Evolutionary conservation across 352 stramenopile species (phyloP).

Genomic region (Phytophthora niederhauseri): DNA sequence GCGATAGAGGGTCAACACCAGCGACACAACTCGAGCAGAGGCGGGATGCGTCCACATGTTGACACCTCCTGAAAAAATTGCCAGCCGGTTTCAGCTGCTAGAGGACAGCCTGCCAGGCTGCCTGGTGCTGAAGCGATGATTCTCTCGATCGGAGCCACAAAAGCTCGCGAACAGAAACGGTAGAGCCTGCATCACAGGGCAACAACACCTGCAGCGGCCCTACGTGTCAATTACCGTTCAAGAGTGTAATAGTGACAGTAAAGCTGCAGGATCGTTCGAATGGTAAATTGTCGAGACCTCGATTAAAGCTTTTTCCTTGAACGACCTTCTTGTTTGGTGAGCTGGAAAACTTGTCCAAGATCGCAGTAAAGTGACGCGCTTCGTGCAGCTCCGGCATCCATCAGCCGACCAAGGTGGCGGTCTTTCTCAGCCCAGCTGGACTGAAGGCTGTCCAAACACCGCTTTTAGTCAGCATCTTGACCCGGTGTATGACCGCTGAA

Average conservation of each 20-base stretch:
- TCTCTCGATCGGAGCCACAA: constrained; percentile 21
- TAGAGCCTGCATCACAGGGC: constrained; percentile 2
- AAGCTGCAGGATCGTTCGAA: not conserved
- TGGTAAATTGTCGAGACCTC: not conserved
- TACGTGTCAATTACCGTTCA: not conserved
- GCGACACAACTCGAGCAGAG: constrained; percentile 22
- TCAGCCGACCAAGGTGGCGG: constrained; percentile 6
- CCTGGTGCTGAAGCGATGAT: constrained; percentile 11
- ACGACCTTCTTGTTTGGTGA: not conserved
- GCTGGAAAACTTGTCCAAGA: not conserved
- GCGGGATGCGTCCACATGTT: constrained; percentile 17
- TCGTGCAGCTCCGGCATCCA: constrained; percentile 15
- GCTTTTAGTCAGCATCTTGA: constrained; percentile 19
- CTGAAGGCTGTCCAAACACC: constrained; percentile 21
- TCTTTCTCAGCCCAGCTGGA: constrained; percentile 37
- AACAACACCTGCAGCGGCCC: not conserved
- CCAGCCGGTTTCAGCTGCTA: constrained; percentile 31
- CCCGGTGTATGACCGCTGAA: constrained; percentile 5
- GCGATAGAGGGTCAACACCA: constrained; percentile 16
- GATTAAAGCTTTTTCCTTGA: no score
- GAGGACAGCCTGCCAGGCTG: no score
- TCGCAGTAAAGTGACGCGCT: not conserved
- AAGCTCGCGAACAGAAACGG: constrained; percentile 25
- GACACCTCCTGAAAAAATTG: constrained; percentile 26
- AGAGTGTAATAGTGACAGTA: constrained; percentile 5